Evolutionary conservation across 345 rosid genomes (phyloP), one percentile per base, ranked within the genome.

Genomic region (Cardamine chenopodiifolia): DNA sequence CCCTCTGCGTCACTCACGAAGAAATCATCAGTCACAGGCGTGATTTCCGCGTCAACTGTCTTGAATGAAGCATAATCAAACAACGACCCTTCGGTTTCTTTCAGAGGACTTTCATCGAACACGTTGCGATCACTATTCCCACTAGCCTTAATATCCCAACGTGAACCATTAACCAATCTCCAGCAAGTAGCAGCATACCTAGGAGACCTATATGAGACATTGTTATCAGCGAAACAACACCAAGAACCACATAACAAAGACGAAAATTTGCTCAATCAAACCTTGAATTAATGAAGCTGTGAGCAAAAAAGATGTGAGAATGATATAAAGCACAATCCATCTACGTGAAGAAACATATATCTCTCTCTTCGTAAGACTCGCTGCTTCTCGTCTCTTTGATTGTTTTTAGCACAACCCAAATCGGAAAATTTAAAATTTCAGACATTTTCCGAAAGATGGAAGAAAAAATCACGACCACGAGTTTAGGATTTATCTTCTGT

Each of bases 1-100:
- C 97, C 98, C 69, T 89, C 93, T 15, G 97, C 90, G 39, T 93
- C 98, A 47, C 98, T 90, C 57, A 90, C 92, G 42, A 93, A 93
- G 82, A 90, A 90, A 80, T 87, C 97, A 54, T 61, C 80, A 42
- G 89, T 90, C 65, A 87, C 95, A 5, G 79, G 83, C 0, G 93
- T 87, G 42, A 85, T 82, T 73, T 90, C 85, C 39, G 90, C 88
- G 35, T 77, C 77, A 26, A 85, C 19, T 0, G 89, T 87, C 25
- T 81, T 74, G 29, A 85, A 87, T 20, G 86, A 82, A 15, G 76
- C 82, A 8, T 83, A 65, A 79, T 31, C 56, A 65, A 59, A 59
- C 62, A 49, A 74, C 10, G 86, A 71, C 53, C 72, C 83, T 32
- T 84, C 76, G 19, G 59, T 79, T 73, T 62, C 82, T 42, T 65